Evolutionary conservation across 1,139 yeast genomes (phyloP).

Genomic region (Taphrina populina): DNA sequence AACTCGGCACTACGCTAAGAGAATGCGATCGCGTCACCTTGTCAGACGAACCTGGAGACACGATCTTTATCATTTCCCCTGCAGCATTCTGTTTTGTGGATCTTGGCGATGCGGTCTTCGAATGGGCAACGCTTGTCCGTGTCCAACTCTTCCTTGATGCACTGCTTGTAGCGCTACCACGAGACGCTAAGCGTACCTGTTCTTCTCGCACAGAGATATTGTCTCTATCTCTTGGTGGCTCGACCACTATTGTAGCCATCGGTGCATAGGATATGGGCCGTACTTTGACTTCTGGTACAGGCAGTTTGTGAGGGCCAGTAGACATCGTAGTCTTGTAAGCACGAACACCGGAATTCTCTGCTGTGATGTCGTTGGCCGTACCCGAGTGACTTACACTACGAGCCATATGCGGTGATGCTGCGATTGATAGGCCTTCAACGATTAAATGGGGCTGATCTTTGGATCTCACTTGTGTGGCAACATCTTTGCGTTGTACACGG

Average conservation of each 20-base stretch:
- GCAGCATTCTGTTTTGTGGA: constrained; percentile 24
- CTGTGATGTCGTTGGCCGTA: background rate
- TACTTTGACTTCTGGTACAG: too few relatives aligned
- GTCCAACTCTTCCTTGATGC: constrained; percentile 12
- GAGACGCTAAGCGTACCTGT: too few relatives aligned
- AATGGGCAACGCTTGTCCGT: background rate
- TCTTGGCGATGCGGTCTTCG: constrained; percentile 22
- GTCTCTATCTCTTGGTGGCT: too few relatives aligned
- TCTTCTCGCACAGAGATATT: too few relatives aligned
- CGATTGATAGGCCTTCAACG: constrained; percentile 5
- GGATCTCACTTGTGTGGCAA: background rate
- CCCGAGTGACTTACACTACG: constrained; percentile 30
- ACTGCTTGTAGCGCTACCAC: background rate
- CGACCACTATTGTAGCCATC: too few relatives aligned
- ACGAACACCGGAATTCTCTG: background rate
- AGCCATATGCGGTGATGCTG: constrained; percentile 21
- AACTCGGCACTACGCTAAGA: too few relatives aligned
- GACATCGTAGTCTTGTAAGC: background rate
- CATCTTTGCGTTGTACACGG: background rate
- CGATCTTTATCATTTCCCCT: constrained; percentile 19
- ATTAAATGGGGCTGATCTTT: background rate
- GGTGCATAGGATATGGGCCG: too few relatives aligned
- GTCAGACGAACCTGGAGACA: too few relatives aligned
- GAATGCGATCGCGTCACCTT: too few relatives aligned
- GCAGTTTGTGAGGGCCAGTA: too few relatives aligned